Conservation (phyloP, 495 filamentous ascomycete genomes). For the Penicillium cataractarum region DNA sequence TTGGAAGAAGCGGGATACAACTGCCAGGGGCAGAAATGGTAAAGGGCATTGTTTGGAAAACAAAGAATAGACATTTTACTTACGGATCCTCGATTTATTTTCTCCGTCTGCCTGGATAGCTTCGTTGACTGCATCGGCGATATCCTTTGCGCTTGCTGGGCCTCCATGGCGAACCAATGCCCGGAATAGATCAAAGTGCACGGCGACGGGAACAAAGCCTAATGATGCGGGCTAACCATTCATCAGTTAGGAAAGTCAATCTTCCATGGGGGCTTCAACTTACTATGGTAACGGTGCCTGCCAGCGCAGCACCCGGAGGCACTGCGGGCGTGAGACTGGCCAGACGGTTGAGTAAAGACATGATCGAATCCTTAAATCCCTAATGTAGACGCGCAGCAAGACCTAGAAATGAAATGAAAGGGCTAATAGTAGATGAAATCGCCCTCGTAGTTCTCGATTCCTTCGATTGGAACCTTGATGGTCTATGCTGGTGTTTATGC, state of each 20-base stretch:
- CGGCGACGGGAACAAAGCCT: conserved; percentile 43
- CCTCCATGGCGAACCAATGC: conserved; percentile 27
- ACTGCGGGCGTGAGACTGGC: conserved; percentile 7
- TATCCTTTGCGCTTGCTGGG: conserved; percentile 29
- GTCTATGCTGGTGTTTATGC: neutral
- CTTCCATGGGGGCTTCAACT: conserved; percentile 2
- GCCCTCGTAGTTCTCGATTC: neutral
- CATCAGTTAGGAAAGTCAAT: neutral
- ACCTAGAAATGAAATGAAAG: neutral
- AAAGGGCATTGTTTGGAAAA: neutral
- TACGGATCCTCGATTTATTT: conserved; percentile 27
- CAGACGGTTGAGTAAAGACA: conserved; percentile 28
- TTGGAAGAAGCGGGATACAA: neutral
- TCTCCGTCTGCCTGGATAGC: conserved; percentile 8
- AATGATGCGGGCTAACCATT: conserved; percentile 32
- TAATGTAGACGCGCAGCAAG: neutral
- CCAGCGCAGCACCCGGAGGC: conserved; percentile 33
- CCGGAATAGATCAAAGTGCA: conserved; percentile 40
- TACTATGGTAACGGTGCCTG: conserved; percentile 34
- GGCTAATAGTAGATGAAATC: neutral
- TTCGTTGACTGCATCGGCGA: conserved; percentile 28
- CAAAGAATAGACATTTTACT: conserved; percentile 6
- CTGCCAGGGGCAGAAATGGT: too few relatives aligned
- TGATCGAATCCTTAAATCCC: neutral
- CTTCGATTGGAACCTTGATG: neutral